These are phyloP conservation scores for Diophrys sp. DNA, from an alignment of 73 alveolate genomes.

Conservation along the genomic window DNA sequence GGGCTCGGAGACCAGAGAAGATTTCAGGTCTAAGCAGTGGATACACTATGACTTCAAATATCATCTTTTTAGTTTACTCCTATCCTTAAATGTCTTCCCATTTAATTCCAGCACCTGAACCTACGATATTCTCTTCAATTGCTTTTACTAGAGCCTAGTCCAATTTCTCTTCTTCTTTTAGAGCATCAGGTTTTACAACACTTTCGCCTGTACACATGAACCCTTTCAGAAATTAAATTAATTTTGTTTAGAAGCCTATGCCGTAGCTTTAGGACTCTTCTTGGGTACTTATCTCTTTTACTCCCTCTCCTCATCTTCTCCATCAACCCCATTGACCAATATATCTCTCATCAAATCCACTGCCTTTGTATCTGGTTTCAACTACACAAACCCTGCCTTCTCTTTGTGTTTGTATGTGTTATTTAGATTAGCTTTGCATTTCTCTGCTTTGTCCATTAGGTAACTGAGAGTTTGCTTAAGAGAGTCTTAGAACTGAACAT, in stretches of 20 bases:
- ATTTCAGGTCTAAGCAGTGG: constrained; percentile 89
- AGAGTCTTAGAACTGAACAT: constrained; percentile 7
- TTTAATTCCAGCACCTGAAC: background rate
- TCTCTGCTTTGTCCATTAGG: constrained; percentile 36
- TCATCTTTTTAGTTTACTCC: constrained; percentile 79
- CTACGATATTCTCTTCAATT: background rate
- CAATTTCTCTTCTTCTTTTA: background rate
- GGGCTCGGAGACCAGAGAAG: constrained; percentile 90
- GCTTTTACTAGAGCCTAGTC: background rate
- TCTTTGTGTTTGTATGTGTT: background rate
- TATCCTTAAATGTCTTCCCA: constrained; percentile 75
- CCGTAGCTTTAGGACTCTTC: background rate
- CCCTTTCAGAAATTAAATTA: too few species aligned
- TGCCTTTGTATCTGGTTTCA: background rate
- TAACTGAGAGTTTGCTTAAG: constrained; percentile 14
- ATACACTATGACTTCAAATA: constrained; percentile 85
- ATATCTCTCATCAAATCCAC: constrained; percentile 16
- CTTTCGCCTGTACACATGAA: too few species aligned
- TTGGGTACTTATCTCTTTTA: background rate
- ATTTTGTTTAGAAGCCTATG: too few species aligned
- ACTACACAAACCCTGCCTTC: constrained; percentile 24
- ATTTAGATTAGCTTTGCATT: constrained; percentile 32
- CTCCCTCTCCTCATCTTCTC: background rate
- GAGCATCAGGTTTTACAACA: too few species aligned
- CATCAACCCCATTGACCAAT: constrained; percentile 11